A percentile compares a stretch with the other conserved stretches of the same genome.
phyloP scores from a whole-genome alignment of 768 basidiomycete species.

The Podaxis sp. region DNA sequence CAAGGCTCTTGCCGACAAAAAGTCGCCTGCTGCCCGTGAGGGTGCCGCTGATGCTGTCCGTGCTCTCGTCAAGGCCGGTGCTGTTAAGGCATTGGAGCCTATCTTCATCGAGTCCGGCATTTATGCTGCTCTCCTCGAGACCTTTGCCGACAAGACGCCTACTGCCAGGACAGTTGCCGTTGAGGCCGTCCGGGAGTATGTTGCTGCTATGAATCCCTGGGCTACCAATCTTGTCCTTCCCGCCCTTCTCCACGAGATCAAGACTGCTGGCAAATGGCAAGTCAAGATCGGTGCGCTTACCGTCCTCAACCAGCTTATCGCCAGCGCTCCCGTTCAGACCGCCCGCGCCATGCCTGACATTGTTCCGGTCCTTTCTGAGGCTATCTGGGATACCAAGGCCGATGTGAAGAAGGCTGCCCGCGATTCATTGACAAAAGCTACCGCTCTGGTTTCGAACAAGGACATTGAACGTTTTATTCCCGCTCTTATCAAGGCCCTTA shows the following conservation, averaged over 20 bases:
- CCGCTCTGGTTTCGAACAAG: slow-evolving; percentile 96
- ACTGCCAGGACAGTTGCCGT: slow-evolving; percentile 83
- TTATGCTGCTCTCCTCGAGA: slow-evolving; percentile 83
- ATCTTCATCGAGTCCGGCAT: slow-evolving; percentile 85
- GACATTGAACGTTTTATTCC: slow-evolving; percentile 97
- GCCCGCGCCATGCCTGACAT: slow-evolving; percentile 93
- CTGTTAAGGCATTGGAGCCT: slow-evolving; percentile 82
- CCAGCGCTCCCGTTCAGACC: slow-evolving; percentile 77
- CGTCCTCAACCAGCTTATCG: slow-evolving; percentile 84
- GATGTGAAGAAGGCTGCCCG: slow-evolving; percentile 99
- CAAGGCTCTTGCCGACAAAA: slow-evolving; percentile 94
- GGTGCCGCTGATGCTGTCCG: slow-evolving; percentile 76
- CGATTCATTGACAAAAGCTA: slow-evolving; percentile 91
- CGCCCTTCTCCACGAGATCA: slow-evolving; percentile 87
- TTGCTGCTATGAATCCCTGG: slow-evolving; percentile 86
- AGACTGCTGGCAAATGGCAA: slow-evolving; percentile 97
- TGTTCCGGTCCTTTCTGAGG: slow-evolving; percentile 90
- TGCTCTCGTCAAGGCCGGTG: slow-evolving; percentile 66
- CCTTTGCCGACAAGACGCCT: slow-evolving; percentile 94
- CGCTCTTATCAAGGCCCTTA: slow-evolving; percentile 94
- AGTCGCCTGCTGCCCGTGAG: slow-evolving; percentile 88
- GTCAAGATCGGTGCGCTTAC: slow-evolving; percentile 87
- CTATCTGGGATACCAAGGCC: slow-evolving; percentile 98
- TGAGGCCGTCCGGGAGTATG: slow-evolving; percentile 77
- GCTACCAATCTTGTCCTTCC: slow-evolving; percentile 81